These are phyloP conservation scores for Botrytis medusae DNA, from an alignment of 2,329 filamentous ascomycete species.

Conservation along the genomic window DNA sequence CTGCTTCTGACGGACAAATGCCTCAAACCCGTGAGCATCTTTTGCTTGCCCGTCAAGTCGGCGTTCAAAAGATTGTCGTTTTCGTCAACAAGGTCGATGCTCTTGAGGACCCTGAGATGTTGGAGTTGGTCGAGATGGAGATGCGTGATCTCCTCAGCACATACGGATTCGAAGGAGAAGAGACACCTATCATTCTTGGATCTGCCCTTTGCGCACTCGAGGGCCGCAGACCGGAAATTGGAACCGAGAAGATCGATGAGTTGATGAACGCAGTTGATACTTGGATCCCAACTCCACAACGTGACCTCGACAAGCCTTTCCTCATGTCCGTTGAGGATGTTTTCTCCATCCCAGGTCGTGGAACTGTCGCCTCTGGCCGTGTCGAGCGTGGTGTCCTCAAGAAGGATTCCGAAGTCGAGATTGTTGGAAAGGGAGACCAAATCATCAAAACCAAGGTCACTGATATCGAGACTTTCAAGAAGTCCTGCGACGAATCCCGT, in stretches of 20 bases:
- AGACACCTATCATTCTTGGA: constrained; percentile 95
- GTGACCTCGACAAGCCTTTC: constrained; percentile 97
- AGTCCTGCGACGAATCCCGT: constrained; percentile 94
- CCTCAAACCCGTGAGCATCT: constrained; percentile 98
- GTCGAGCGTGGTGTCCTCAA: constrained; percentile 94
- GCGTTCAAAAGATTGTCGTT: constrained; percentile 96
- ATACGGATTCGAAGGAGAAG: constrained; percentile 97
- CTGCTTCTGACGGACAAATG: constrained; percentile 98
- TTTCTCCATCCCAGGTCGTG: constrained; percentile 88
- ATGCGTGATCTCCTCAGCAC: constrained; percentile 93
- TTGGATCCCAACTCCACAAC: constrained; percentile 95
- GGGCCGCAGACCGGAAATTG: constrained; percentile 82
- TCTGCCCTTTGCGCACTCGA: constrained; percentile 95
- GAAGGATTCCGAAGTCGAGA: constrained; percentile 91
- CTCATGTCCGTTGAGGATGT: constrained; percentile 97
- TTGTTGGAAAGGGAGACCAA: constrained; percentile 79
- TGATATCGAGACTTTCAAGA: constrained; percentile 99
- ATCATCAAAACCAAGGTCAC: constrained; percentile 98
- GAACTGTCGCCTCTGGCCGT: constrained; percentile 94
- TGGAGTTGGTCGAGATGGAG: constrained; percentile 99
- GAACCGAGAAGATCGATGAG: constrained; percentile 83
- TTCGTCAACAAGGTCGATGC: constrained; percentile 99
- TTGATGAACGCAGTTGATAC: constrained; percentile 85
- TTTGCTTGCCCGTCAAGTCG: constrained; percentile 95
- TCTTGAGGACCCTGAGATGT: constrained; percentile 97